Conservation (phyloP, 2,329 filamentous ascomycete species). For the Rachicladosporium sp. region DNA sequence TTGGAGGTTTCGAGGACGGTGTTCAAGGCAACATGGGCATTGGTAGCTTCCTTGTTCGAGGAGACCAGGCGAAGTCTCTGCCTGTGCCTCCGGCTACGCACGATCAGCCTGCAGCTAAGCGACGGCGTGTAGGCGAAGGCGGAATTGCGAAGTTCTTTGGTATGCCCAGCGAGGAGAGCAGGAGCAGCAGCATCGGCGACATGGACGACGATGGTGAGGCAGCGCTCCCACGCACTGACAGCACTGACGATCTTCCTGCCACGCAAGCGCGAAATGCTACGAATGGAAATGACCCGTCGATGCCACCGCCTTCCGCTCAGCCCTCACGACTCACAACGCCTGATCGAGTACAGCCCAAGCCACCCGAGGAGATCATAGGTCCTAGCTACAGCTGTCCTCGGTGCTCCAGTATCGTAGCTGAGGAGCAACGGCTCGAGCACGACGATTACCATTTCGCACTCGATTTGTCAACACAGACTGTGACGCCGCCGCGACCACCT, state of each 20-base stretch:
- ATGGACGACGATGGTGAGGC: constrained; percentile 2
- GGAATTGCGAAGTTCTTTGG: constrained; percentile 27
- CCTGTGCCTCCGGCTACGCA: constrained; percentile 11
- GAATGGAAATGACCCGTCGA: constrained; percentile 6
- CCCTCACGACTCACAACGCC: not conserved
- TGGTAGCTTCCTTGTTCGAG: constrained; percentile 66
- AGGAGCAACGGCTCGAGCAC: constrained; percentile 57
- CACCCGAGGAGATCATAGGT: not conserved
- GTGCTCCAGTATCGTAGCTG: constrained; percentile 50
- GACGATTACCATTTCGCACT: constrained; percentile 91
- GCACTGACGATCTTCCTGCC: constrained; percentile 3
- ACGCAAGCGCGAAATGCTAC: not conserved
- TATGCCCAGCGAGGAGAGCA: constrained; percentile 12
- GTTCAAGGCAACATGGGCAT: constrained; percentile 76
- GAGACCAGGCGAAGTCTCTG: constrained; percentile 42
- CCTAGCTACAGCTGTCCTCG: constrained; percentile 44
- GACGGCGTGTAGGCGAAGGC: constrained; percentile 21
- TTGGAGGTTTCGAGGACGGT: constrained; percentile 86
- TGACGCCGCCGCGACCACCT: constrained; percentile 12
- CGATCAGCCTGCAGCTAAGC: constrained; percentile 21
- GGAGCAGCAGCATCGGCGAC: constrained; percentile 8
- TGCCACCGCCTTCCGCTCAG: constrained; percentile 13
- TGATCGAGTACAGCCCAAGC: not conserved
- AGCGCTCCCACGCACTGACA: not conserved
- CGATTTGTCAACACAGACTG: constrained; percentile 61